Base-by-base conservation (phyloP, 225 moss, liverwort and hornwort species). In the Straminergon stramineum region DNA sequence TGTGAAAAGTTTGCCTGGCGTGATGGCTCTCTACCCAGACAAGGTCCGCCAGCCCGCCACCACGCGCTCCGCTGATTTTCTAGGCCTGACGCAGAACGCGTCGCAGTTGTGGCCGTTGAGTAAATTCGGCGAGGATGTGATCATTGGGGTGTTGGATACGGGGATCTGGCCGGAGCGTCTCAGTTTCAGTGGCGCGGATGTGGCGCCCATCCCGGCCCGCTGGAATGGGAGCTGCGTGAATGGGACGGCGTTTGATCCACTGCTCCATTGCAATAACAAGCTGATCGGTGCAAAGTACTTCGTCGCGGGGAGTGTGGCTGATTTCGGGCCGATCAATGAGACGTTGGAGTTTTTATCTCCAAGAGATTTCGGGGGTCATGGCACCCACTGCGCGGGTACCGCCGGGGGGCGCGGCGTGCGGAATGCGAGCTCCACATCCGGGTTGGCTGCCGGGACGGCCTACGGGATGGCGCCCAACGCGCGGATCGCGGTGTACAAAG, bases 121-220 rank as follows among this genome's bases (percentile, higher is more conserved):
- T 19, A 71, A 83, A 21, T 91, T 73, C 27, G 95, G 97, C 5
- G 92, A 95, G 89, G 95, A 95, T 87, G 93, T 95, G 89, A 96
- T 97, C 51, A 89, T 96, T 15, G 95, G 96, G 13, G 93, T 97
- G 43, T 22, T 97, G 6, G 96, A 97, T 70, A 87, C 95, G 4
- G 96, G 97, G 8, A 90, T 97, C 22, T 96, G 95, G 97, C 95
- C 97, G 8, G 96, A 96, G 94, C 63, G 95, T 39, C 31, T 88
- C 37, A 95, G 96, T 27, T 97, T 95, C 48, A 84, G 63, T 34
- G 95, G 93, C 52, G n/a, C 62, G 15, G 24, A 51, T 51, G 43
- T 94, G 82, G 66, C 91, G 7, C 90, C 93, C 5, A 87, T 95
- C 30, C 96, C 96, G 4, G 24, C 90, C 13, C 90, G 93, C 23